Evolutionary conservation across 108 stramenopile species (phyloP), one percentile per base, ranked within the genome.

Genomic region (Chaetoceros tenuissimus): DNA sequence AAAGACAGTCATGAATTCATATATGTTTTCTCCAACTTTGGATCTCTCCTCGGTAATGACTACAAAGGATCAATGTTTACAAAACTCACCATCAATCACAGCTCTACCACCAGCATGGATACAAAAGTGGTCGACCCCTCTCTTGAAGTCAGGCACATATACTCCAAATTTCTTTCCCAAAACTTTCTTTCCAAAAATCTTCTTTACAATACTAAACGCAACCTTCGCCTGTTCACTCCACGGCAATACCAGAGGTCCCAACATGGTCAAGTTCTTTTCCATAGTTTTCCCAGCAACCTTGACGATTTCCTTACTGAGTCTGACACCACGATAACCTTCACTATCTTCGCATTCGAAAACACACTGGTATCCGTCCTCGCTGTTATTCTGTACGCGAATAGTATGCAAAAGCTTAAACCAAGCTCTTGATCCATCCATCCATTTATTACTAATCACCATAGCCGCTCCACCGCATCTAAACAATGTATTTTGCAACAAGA

Each of bases 401-500:
- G 92, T 94, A 80, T 94, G 89, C 49, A 98, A 68, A 3, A 98
- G 79, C 69, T 97, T 98, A 88, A 95, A 98, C 87, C 92, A 96
- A 5, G 98, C 96, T 29, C 94, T 78, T 20, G 84, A 76, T 23
- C 92, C 98, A 64, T 96, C 98, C 34, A 66, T 74, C 93, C 94
- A 89, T 63, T 78, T 87, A 77, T 97, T 98, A 25, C 84, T 81
- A 10, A 98, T 82, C 3, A 98, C 76, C 53, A 97, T 92, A 31
- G 98, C 98, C 5, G 98, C 98, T 44, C 98, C 98, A 40, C 98
- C 98, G 66, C 94, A 95, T 27, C 98, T 91, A 80, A 98, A 98
- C 31, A 98, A 72, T 40, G 94, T 97, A 66, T 98, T 98, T 68
- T 98, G 98, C 56, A 98, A 71, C 31, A 98, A 77, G 62, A 96